Evolutionary conservation across 148 eudicot genomes (phyloP), one percentile per base, ranked within the genome.

Genomic region (Pouteria glomerata): DNA sequence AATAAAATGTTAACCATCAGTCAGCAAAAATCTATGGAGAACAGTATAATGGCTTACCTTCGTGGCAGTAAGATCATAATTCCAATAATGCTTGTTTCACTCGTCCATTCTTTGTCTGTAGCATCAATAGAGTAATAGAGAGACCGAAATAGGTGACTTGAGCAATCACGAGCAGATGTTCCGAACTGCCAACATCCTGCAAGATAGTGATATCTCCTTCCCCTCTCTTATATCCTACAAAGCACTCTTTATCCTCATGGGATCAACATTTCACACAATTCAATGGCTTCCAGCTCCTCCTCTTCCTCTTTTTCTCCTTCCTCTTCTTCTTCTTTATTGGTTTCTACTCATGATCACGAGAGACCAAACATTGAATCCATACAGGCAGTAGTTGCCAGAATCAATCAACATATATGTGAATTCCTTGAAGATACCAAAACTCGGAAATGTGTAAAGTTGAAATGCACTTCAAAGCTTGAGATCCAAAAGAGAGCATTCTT

Each of bases 261-360:
- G 31, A 59, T 19, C 70, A 75, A 21, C 27, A 64, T 57, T 31
- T 34, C 70, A 27, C 47, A 62, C 19, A 78, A 24, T 52, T 63
- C 76, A 79, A 76, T 77, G 80, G 82, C 86, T 69, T 85, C 86
- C 57, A 73, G 26, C 19, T 76, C 79, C 53, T 50, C 60, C n/a
- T 66, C 81, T 27, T 44, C 74, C 13, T 50, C n/a, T n/a, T n/a
- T n/a, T n/a, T n/a, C n/a, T n/a, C n/a, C n/a, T n/a, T n/a, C n/a
- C n/a, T n/a, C n/a, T n/a, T n/a, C n/a, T n/a, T n/a, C 79, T 21
- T 60, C 77, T 62, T 37, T 57, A 0, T 26, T 60, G 29, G 35
- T 37, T 30, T 52, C 51, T 34, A 31, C 39, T 66, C 66, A 60
- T 31, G 76, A 45, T 3, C 62, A 80, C 15, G 68, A 70, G 52